Percentiles rank a stretch among this genome's conserved stretches.
Conservation (phyloP, 176 grass and related monocot genomes). For the Zoysia japonica region DNA sequence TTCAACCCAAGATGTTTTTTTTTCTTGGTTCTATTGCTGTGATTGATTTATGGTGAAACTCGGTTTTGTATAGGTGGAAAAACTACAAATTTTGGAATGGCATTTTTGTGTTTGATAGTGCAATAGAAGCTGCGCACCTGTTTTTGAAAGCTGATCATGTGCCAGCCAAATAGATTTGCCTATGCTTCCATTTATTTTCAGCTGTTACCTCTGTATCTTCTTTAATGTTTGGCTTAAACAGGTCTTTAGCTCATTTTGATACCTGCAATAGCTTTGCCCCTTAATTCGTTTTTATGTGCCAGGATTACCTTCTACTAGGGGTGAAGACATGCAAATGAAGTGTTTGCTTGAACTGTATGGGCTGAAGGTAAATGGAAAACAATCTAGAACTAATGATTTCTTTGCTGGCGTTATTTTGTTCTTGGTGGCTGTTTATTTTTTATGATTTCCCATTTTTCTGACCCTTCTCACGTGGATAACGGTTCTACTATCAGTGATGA, state of each 20-base stretch:
- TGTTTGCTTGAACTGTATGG: constrained; percentile 99
- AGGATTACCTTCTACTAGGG: constrained; percentile 82
- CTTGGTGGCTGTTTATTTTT: constrained; percentile 19
- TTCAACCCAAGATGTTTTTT: background rate
- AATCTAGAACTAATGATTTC: constrained; percentile 28
- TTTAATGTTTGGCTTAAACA: background rate
- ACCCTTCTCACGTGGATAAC: constrained; percentile 16
- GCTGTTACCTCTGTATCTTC: background rate
- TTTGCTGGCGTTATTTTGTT: constrained; percentile 21
- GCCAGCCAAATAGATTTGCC: constrained; percentile 10
- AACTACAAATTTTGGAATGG: background rate
- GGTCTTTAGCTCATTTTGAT: constrained; percentile 15
- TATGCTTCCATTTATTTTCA: constrained; percentile 26
- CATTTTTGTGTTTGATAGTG: constrained; percentile 11
- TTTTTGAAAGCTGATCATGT: constrained; percentile 8
- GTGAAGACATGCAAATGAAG: constrained; percentile 98
- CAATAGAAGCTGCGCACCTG: background rate
- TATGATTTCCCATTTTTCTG: constrained; percentile 25
- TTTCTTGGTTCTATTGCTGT: background rate
- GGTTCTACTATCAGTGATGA: constrained; percentile 3
- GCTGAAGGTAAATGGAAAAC: constrained; percentile 69
- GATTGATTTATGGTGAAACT: constrained; percentile 1
- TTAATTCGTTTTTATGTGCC: constrained; percentile 39
- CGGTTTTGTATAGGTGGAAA: background rate
- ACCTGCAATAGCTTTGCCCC: background rate